Conservation (phyloP, 2,329 filamentous ascomycete genomes). For the Verticillium isaacii region DNA sequence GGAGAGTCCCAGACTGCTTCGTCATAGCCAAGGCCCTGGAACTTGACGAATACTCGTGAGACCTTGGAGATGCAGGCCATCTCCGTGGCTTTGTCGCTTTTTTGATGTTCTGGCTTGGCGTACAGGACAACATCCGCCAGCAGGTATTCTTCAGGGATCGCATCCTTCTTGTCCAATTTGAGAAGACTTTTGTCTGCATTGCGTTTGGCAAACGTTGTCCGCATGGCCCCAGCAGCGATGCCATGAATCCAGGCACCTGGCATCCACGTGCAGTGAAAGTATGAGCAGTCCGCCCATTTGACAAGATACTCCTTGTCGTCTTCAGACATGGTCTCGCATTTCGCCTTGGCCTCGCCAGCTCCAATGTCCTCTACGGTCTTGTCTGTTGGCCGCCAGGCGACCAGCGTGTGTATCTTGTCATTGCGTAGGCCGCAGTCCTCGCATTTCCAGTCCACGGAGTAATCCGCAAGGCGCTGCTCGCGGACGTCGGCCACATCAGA, state of each 20-base stretch:
- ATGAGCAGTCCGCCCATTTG: conserved; percentile 79
- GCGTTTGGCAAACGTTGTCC: conserved; percentile 71
- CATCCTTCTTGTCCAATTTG: conserved; percentile 68
- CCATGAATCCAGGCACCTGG: conserved; percentile 86
- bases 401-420: conserved; percentile 68
- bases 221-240: conserved; percentile 56
- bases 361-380: conserved; percentile 26
- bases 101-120: conserved; percentile 50
- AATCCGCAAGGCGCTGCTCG: conserved; percentile 64
- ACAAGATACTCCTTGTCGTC: conserved; percentile 88
- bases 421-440: conserved; percentile 64
- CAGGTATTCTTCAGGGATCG: conserved; percentile 82
- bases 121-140: conserved; percentile 86
- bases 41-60: conserved; percentile 76
- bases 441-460: conserved; percentile 73
- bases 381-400: conserved; percentile 79
- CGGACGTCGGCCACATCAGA: conserved; percentile 23
- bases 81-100: conserved; percentile 60
- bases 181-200: conserved; percentile 52
- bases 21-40: conserved; percentile 86
- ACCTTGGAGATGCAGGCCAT: conserved; percentile 68
- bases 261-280: conserved; percentile 81
- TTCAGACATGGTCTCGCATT: conserved; percentile 18
- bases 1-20: conserved; percentile 87
- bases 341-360: not conserved